These are phyloP conservation scores for Gaeumannomyces tritici DNA, from an alignment of 2,329 filamentous ascomycete species.

Conservation along the genomic window DNA sequence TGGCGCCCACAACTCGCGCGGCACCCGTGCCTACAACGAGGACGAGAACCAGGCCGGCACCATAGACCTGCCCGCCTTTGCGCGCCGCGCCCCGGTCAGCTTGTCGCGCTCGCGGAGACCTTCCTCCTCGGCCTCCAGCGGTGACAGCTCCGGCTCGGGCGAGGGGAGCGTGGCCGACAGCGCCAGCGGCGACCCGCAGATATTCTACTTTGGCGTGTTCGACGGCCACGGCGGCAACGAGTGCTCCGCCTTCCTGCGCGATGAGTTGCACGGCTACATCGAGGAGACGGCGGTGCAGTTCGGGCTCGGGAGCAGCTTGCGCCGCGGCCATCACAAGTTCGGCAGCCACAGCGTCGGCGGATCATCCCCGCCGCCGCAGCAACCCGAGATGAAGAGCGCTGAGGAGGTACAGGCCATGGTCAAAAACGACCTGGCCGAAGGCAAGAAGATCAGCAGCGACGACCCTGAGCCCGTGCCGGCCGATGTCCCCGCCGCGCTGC, in stretches of 20 bases:
- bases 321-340: constrained; percentile 22
- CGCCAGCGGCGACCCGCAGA: constrained; percentile 73
- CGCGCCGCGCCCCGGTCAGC: constrained; percentile 66
- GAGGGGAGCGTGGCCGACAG: constrained; percentile 64
- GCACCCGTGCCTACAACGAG: constrained; percentile 82
- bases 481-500: constrained; percentile 49
- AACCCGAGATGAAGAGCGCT: constrained; percentile 38
- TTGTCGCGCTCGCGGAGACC: constrained; percentile 25
- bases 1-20: constrained; percentile 68
- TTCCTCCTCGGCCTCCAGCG: constrained; percentile 19
- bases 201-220: constrained; percentile 96
- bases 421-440: constrained; percentile 25
- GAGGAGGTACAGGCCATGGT: constrained; percentile 30
- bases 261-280: constrained; percentile 80
- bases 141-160: constrained; percentile 38
- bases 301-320: constrained; percentile 66
- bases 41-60: constrained; percentile 92
- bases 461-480: constrained; percentile 38
- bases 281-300: constrained; percentile 73
- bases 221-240: constrained; percentile 89
- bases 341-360: constrained; percentile 1
- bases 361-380: constrained; percentile 6
- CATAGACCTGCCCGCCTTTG: constrained; percentile 85
- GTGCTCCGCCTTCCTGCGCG: constrained; percentile 77
- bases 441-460: constrained; percentile 22